phyloP scores from a whole-genome alignment of 2,329 filamentous ascomycete species.

The Trichoderma brevicompactum region DNA sequence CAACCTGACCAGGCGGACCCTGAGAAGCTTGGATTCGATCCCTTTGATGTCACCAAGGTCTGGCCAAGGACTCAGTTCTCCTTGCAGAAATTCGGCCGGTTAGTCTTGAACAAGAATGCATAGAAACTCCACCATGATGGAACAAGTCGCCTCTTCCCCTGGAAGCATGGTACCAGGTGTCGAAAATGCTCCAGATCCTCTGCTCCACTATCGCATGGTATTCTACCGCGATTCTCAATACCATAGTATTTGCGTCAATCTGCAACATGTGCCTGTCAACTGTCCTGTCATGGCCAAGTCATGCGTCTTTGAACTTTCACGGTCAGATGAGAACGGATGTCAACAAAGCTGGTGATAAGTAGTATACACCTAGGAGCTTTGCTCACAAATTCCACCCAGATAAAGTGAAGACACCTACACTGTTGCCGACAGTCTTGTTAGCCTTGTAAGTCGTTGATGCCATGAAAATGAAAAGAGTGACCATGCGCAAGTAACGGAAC shows the following conservation, averaged over 20 bases:
- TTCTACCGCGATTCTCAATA: slow-evolving; percentile 55
- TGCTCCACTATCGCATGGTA: slow-evolving; percentile 55
- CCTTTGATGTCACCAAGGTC: slow-evolving; percentile 71
- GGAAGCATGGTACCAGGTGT: slow-evolving; percentile 55
- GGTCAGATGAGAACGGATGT: neutral
- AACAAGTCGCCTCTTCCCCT: slow-evolving; percentile 56
- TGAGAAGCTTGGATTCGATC: slow-evolving; percentile 1
- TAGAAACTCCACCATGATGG: slow-evolving; percentile 56
- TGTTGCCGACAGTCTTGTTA: slow-evolving; percentile 54
- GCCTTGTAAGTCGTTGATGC: slow-evolving; percentile 58
- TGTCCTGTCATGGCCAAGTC: slow-evolving; percentile 20
- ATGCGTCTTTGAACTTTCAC: neutral
- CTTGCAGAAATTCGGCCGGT: slow-evolving; percentile 66
- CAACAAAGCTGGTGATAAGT: neutral
- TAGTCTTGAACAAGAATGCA: slow-evolving; percentile 69
- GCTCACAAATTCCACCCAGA: neutral
- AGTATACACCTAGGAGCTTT: neutral
- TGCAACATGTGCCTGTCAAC: slow-evolving; percentile 52
- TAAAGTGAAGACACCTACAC: slow-evolving; percentile 39
- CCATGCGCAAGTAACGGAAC: slow-evolving; percentile 55
- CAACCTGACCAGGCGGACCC: slow-evolving; percentile 53
- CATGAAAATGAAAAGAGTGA: slow-evolving; percentile 58
- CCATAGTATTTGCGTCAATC: slow-evolving; percentile 56
- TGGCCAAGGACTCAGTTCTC: slow-evolving; percentile 70
- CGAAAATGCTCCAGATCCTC: slow-evolving; percentile 49